Base-by-base conservation (phyloP, 208 protist species). In the Crithidia mellificae region DNA sequence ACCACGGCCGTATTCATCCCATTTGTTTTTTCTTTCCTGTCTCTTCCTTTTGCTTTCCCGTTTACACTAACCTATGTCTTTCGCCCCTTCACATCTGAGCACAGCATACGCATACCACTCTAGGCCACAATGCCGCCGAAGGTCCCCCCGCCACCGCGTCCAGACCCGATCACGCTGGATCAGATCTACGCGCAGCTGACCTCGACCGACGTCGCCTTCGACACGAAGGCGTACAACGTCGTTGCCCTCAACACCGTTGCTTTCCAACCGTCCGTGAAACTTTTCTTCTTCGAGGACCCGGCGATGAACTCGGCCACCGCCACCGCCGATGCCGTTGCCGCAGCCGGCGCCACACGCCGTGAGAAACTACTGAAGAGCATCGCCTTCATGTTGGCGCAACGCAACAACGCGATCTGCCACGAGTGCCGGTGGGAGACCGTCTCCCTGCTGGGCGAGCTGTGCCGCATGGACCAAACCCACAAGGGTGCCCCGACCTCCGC, bases 381-480 rank as follows among this genome's bases (percentile, higher is more conserved):
- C 32, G 88, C 88, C 46, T 91, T 90, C 58, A 86, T 93, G 69
- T 74, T 93, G 38, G 83, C 85, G 1, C 83, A 91, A 56, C 85
- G 85, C 39, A 90, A 74, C 71, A 87, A 82, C 58, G 75, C 85
- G 8, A 78, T 93, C 36, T 81, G 61, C 27, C 55, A 81, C 36
- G 88, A 91, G 71, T 91, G 84, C 65, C 84, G 85, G 27, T 94
- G 88, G 88, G 85, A 94, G 50, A 89, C 83, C 2, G 78, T 90
- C n/a, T 81, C 85, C 20, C 69, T 94, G 20, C 71, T 94, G 8
- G 88, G 88, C 3, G 88, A 94, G 75, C 73, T 94, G 53, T 94
- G 88, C 59, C 83, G 88, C 17, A 63, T 90, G 73, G 85, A 94
- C 15, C 54, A 82, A 6, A 53, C 49, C 32, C 70, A 80, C 55